Evolutionary conservation across 2,329 filamentous ascomycete genomes (phyloP).

Genomic region (Thielaviopsis euricoi): DNA sequence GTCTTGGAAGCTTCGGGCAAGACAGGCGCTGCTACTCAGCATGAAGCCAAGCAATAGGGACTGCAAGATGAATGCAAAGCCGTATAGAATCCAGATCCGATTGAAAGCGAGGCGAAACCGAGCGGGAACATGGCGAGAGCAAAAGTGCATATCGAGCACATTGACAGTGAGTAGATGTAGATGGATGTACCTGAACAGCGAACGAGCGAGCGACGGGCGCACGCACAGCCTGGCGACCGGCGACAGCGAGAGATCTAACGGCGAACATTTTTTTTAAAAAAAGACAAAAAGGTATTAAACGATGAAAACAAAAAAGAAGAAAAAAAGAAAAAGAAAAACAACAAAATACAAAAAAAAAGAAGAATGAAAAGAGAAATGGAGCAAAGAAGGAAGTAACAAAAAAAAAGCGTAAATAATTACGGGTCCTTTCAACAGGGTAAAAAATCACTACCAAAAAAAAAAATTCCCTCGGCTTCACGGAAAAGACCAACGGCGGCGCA

Average conservation of each 20-base stretch:
- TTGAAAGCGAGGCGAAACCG: no score
- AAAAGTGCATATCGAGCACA: not conserved
- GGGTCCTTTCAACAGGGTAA: not conserved
- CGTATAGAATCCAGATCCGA: no score
- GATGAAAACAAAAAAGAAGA: no score
- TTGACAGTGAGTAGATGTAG: not conserved
- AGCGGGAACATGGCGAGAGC: not conserved
- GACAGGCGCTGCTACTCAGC: no score
- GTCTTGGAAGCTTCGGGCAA: no score
- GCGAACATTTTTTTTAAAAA: slow-evolving; percentile 54
- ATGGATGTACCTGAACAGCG: slow-evolving; percentile 35
- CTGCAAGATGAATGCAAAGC: no score
- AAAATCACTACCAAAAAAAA: not conserved
- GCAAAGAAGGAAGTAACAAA: slow-evolving; percentile 3
- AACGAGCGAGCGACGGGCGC: slow-evolving; percentile 38
- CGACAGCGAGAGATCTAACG: slow-evolving; percentile 59
- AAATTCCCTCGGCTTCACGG: no score
- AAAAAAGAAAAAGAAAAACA: slow-evolving; percentile 4
- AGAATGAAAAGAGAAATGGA: slow-evolving; percentile 10
- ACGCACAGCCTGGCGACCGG: slow-evolving; percentile 64
- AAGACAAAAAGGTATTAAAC: slow-evolving; percentile 11
- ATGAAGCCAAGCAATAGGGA: no score
- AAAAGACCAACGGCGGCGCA: no score
- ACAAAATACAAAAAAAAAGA: slow-evolving; percentile 14
- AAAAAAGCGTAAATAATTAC: not conserved